These are phyloP conservation scores for Oidiodendron maius DNA, from an alignment of 495 filamentous ascomycete genomes.

Conservation along the genomic window DNA sequence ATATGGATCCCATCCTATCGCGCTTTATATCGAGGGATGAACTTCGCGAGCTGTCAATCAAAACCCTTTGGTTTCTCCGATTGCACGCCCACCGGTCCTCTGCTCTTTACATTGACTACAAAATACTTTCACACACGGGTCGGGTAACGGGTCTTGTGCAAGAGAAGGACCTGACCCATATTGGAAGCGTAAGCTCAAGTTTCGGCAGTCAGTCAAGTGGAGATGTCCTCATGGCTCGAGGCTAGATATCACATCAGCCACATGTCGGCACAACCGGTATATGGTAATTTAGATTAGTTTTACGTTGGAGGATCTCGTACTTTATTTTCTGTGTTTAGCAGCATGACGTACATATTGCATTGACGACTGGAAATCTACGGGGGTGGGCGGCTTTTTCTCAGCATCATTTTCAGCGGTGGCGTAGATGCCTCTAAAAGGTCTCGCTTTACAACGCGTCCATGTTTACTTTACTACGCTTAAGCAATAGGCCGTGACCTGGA, in stretches of 20 bases:
- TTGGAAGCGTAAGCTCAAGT: conserved; percentile 13
- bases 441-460: too few species aligned
- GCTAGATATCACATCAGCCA: background rate
- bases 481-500: too few species aligned
- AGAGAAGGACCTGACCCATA: conserved; percentile 11
- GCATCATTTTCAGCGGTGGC: conserved; percentile 21
- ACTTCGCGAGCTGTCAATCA: conserved; percentile 46
- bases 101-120: conserved; percentile 58
- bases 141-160: conserved; percentile 18
- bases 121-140: conserved; percentile 54
- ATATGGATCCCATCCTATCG: conserved; percentile 52
- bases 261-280: too few species aligned
- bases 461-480: too few species aligned
- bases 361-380: conserved; percentile 3
- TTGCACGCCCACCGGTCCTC: conserved; percentile 58
- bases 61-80: conserved; percentile 67
- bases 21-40: conserved; percentile 43
- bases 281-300: too few species aligned
- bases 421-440: too few species aligned
- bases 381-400: conserved; percentile 12
- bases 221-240: conserved; percentile 10
- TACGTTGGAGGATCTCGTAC: too few species aligned
- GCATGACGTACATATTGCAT: conserved; percentile 20
- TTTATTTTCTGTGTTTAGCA: conserved; percentile 12
- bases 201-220: conserved; percentile 23